Base-by-base conservation (phyloP, 371 early-diverging fungal species). In the Rhizomucor miehei region DNA sequence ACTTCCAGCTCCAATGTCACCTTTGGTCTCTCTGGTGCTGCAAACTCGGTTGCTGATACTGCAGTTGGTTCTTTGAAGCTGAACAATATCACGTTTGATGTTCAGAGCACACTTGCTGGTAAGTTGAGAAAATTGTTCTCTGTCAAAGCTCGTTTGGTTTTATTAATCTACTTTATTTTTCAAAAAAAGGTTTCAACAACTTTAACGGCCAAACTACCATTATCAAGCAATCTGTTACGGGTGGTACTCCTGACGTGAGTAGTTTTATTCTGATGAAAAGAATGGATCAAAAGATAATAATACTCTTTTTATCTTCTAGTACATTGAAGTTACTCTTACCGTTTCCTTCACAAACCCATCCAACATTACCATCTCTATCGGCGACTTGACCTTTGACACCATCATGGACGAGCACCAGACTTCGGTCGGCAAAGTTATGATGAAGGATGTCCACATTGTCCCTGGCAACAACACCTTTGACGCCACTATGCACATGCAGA, bases 21-120 rank as follows among this genome's bases (percentile, higher is more conserved):
- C 8, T 75, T 84, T 68, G 77, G 65, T 48, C 52, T 84, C 49
- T 36, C 60, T 34, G 84, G 84, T 62, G 58, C 68, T 12, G 72
- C 79, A 12, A 70, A 75, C 56, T 67, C 79, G 25, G 51, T 72
- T 23, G 75, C 81, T 24, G 57, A 65, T 2, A 82, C 82, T 12
- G 79, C 80, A 50, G 73, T 80, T 36, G 84, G 84, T 54, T 39
- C 37, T 10, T 61, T 84, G 44, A 56, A 65, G 35, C 67, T 84
- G 46, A 65, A 64, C 20, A 73, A 77, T 37, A 64, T 84, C 41
- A 36, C 37, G 1, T 76, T 80, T 49, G 60, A 68, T 39, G 82
- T 84, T 13, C 52, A 61, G 3, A 74, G 77, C 6, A 56, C 64
- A 35, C 52, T 80, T 59, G 68, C 55, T 39, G 80, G 84, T 70